A percentile compares a stretch with the other conserved stretches of the same genome.
These are phyloP conservation scores for Globisporangium nagaii DNA, from an alignment of 352 stramenopile species.

Conservation along the genomic window DNA sequence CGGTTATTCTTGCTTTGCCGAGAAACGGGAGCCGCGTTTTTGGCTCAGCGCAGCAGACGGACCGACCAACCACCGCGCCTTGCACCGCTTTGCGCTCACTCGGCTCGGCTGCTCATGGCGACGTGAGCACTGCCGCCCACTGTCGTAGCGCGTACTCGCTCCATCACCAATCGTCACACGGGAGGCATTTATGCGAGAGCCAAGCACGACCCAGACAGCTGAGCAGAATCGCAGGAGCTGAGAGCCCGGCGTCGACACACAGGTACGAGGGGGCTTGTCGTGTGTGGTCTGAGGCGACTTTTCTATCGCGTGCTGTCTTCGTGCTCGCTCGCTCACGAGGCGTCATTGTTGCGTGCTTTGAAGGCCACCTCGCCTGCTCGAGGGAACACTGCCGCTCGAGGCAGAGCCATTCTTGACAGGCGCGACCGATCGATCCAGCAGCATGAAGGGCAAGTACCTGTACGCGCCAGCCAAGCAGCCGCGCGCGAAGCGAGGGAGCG, in stretches of 20 bases:
- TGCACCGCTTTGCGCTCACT: no score
- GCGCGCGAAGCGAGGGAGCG: slow-evolving; percentile 26
- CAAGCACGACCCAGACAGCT: not conserved
- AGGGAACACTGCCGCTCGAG: not conserved
- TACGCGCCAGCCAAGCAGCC: not conserved
- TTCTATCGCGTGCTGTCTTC: no score
- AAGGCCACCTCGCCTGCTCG: no score
- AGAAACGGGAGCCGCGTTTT: slow-evolving; percentile 1
- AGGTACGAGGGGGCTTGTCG: not conserved
- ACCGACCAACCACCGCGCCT: no score
- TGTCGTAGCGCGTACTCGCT: no score
- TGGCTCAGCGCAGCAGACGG: not conserved
- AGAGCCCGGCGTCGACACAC: not conserved
- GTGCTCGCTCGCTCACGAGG: no score
- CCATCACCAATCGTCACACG: no score
- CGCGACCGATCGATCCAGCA: not conserved
- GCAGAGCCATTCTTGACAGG: not conserved
- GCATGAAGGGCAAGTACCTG: slow-evolving; percentile 1
- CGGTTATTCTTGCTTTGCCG: not conserved
- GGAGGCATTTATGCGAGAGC: not conserved
- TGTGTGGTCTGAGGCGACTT: not conserved
- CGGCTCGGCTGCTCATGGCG: not conserved
- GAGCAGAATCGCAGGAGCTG: not conserved
- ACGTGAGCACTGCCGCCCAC: not conserved
- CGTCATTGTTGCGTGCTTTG: no score